phyloP scores from a whole-genome alignment of 495 filamentous ascomycete species.

The Aspergillus coremiiformis region DNA sequence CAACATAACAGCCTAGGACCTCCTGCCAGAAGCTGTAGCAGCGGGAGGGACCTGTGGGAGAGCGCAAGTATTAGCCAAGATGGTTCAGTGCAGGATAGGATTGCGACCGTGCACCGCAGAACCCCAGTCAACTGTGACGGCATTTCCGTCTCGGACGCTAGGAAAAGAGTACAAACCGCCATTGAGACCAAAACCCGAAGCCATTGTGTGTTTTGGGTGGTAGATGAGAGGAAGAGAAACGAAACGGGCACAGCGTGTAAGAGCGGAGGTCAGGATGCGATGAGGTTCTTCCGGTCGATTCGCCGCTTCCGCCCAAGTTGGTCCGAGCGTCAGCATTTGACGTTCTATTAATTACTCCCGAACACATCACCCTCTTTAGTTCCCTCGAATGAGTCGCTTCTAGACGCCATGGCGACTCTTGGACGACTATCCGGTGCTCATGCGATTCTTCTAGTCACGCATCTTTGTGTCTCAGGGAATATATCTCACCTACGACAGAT shows the following conservation, averaged over 20 bases:
- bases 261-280: slow-evolving; percentile 27
- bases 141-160: background rate
- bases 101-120: background rate
- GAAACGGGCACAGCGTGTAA: slow-evolving; percentile 18
- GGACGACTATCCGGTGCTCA: slow-evolving; percentile 40
- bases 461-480: slow-evolving; percentile 45
- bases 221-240: slow-evolving; percentile 21
- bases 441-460: slow-evolving; percentile 42
- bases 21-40: slow-evolving; percentile 99
- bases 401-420: slow-evolving; percentile 33
- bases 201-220: slow-evolving; percentile 48
- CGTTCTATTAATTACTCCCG: slow-evolving; percentile 10
- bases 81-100: slow-evolving; percentile 11
- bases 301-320: slow-evolving; percentile 28
- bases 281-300: slow-evolving; percentile 25
- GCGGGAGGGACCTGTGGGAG: slow-evolving; percentile 63
- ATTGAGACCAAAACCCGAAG: slow-evolving; percentile 73
- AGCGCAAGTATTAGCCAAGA: slow-evolving; percentile 21
- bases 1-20: slow-evolving; percentile 79
- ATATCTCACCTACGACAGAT: slow-evolving; percentile 56
- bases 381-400: background rate
- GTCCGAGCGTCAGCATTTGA: slow-evolving; percentile 30
- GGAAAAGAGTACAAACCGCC: slow-evolving; percentile 54
- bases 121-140: slow-evolving; percentile 2
- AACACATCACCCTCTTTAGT: slow-evolving; percentile 16